Conservation (phyloP, 2,329 filamentous ascomycete genomes). For the Xylaria sp. region DNA sequence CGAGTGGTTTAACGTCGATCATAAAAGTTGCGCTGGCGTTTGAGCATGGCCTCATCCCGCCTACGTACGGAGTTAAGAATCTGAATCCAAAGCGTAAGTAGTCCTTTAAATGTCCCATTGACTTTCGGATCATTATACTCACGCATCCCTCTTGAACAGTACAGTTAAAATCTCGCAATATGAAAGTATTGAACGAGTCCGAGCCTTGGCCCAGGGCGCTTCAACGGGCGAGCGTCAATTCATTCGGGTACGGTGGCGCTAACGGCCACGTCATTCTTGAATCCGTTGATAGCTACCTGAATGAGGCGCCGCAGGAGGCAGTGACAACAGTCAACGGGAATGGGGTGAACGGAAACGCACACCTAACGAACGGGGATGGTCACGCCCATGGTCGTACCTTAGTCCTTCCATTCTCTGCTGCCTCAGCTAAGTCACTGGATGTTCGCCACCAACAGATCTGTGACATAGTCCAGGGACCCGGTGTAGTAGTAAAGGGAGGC, state of each 20-base stretch:
- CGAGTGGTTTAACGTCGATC: conserved; percentile 37
- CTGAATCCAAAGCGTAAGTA: background rate
- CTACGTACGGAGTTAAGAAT: conserved; percentile 20
- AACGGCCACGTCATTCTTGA: conserved; percentile 12
- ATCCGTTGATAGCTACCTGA: background rate
- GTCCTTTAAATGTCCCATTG: background rate
- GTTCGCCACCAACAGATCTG: background rate
- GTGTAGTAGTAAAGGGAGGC: background rate
- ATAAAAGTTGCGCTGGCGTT: conserved; percentile 38
- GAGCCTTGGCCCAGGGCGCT: background rate
- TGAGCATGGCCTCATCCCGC: conserved; percentile 35
- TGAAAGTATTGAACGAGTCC: background rate
- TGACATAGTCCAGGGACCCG: background rate
- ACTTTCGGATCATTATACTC: background rate
- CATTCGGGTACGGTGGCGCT: conserved; percentile 20
- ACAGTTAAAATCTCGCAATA: background rate
- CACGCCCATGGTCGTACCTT: background rate
- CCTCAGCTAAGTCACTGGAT: conserved; percentile 3
- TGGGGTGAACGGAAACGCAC: background rate
- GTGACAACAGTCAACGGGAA: background rate
- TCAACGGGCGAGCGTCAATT: conserved; percentile 14
- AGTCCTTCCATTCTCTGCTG: conserved; percentile 7
- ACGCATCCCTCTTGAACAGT: background rate
- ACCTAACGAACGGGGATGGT: background rate
- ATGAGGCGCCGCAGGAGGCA: background rate